These are phyloP conservation scores for Sclerotinia trifoliorum DNA, from an alignment of 2,329 filamentous ascomycete genomes.

Conservation along the genomic window DNA sequence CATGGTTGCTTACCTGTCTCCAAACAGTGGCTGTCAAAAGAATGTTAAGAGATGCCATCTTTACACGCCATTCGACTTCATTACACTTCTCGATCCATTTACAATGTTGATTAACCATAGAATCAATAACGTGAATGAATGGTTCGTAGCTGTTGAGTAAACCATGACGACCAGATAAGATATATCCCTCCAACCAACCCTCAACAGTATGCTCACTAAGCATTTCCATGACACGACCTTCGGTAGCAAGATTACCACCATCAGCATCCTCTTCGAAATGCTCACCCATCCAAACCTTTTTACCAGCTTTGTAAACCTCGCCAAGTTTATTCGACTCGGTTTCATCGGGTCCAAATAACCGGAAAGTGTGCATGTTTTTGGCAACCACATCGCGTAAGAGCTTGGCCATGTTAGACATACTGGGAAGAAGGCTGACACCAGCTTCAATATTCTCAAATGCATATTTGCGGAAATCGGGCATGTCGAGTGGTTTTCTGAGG, in stretches of 20 bases:
- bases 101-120: slow-evolving; percentile 83
- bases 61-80: slow-evolving; percentile 75
- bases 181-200: slow-evolving; percentile 78
- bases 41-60: slow-evolving; percentile 75
- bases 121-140: slow-evolving; percentile 80
- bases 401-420: slow-evolving; percentile 68
- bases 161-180: slow-evolving; percentile 72
- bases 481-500: slow-evolving; percentile 62
- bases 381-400: slow-evolving; percentile 68
- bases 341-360: slow-evolving; percentile 76
- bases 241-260: slow-evolving; percentile 67
- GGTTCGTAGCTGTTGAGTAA: slow-evolving; percentile 76
- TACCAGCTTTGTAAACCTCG: slow-evolving; percentile 68
- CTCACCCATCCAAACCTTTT: slow-evolving; percentile 79
- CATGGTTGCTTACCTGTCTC: slow-evolving; percentile 57
- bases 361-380: slow-evolving; percentile 65
- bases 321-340: slow-evolving; percentile 78
- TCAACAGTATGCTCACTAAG: slow-evolving; percentile 79
- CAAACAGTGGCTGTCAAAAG: slow-evolving; percentile 76
- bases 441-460: slow-evolving; percentile 60
- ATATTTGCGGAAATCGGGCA: slow-evolving; percentile 71
- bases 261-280: slow-evolving; percentile 75
- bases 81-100: slow-evolving; percentile 82
- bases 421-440: slow-evolving; percentile 55
- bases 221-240: slow-evolving; percentile 78